phyloP scores from a whole-genome alignment of 108 stramenopile genomes.

The Bacterosira constricta region DNA sequence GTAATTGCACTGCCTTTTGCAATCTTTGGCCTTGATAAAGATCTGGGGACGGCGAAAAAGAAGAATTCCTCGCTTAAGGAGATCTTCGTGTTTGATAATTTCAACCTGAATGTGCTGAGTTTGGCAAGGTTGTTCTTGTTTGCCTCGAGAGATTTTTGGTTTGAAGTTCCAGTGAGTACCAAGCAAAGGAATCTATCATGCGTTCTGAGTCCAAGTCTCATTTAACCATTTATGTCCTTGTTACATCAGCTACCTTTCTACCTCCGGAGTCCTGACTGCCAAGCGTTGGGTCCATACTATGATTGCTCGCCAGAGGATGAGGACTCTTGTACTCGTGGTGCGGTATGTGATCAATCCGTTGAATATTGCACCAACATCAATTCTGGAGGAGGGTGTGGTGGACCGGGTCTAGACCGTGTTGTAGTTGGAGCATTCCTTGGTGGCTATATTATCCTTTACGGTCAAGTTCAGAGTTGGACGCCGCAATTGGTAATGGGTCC shows the following conservation, averaged over 20 bases:
- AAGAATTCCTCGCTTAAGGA: constrained; percentile 76
- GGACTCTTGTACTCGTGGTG: constrained; percentile 56
- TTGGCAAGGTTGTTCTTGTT: constrained; percentile 91
- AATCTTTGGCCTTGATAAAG: constrained; percentile 73
- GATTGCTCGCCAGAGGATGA: constrained; percentile 51
- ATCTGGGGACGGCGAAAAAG: constrained; percentile 83
- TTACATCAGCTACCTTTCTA: constrained; percentile 77
- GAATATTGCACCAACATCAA: constrained; percentile 70
- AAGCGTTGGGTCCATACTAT: constrained; percentile 62
- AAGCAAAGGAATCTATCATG: neutral
- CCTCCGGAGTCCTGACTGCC: constrained; percentile 80
- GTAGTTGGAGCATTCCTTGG: constrained; percentile 91
- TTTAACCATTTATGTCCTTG: neutral
- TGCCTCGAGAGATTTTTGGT: constrained; percentile 95
- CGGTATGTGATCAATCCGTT: constrained; percentile 55
- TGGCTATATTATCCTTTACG: constrained; percentile 94
- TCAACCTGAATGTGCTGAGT: constrained; percentile 84
- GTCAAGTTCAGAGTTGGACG: constrained; percentile 94
- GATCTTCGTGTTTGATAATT: constrained; percentile 81
- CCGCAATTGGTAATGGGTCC: constrained; percentile 90
- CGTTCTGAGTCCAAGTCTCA: neutral
- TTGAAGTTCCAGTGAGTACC: constrained; percentile 84
- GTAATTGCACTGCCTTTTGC: constrained; percentile 88
- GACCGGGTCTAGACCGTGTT: constrained; percentile 68
- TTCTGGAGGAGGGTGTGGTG: constrained; percentile 84